phyloP scores from a whole-genome alignment of 768 basidiomycete genomes.

The Podaxis sp. region DNA sequence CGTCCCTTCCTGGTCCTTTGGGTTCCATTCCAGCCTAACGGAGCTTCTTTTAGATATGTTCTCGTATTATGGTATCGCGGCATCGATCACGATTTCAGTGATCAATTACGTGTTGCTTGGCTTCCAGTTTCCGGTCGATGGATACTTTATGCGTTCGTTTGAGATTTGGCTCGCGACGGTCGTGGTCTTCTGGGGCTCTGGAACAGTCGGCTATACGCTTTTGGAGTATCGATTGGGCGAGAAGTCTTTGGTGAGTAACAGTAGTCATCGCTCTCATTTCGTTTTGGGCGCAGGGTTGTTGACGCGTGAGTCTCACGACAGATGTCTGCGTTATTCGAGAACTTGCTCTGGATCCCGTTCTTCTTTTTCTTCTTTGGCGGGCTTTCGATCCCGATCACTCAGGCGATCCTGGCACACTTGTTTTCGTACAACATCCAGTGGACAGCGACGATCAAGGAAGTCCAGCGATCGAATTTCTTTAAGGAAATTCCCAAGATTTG shows the following conservation, averaged over 20 bases:
- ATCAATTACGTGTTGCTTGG: constrained; percentile 78
- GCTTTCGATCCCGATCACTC: constrained; percentile 65
- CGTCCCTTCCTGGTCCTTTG: constrained; percentile 1
- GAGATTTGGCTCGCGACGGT: constrained; percentile 79
- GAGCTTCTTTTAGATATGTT: constrained; percentile 42
- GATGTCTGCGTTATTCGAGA: constrained; percentile 51
- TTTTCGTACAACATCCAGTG: constrained; percentile 56
- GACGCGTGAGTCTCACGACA: constrained; percentile 29
- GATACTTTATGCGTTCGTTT: constrained; percentile 75
- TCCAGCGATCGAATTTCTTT: constrained; percentile 86
- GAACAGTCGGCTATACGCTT: constrained; percentile 68
- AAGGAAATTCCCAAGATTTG: constrained; percentile 85
- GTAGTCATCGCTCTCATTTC: neutral
- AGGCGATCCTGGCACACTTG: constrained; percentile 66
- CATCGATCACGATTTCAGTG: constrained; percentile 59
- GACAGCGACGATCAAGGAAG: constrained; percentile 73
- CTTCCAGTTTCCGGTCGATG: constrained; percentile 70
- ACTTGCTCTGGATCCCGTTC: constrained; percentile 69
- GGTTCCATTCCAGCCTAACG: neutral
- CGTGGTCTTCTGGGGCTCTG: constrained; percentile 75
- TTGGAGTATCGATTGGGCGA: constrained; percentile 72
- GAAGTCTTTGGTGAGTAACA: constrained; percentile 39
- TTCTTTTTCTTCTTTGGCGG: constrained; percentile 85
- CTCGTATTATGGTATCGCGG: constrained; percentile 66
- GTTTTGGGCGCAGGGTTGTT: neutral